These are phyloP conservation scores for Mimosa bimucronata DNA, from an alignment of 306 rosid species.

Conservation along the genomic window DNA sequence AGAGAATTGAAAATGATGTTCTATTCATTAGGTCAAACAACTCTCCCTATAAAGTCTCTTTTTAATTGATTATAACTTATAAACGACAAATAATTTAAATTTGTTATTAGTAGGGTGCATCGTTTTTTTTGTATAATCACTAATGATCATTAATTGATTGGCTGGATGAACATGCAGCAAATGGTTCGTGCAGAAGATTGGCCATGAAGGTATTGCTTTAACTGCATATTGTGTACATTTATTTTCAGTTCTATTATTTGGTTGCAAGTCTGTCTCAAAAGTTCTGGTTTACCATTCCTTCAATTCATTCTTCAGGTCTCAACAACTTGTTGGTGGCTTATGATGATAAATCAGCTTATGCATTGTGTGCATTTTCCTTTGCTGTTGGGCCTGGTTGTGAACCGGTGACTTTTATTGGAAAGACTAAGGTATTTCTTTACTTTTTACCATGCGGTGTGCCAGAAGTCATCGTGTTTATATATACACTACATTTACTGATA, in stretches of 20 bases:
- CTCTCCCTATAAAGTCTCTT: neutral
- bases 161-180: conserved; percentile 68
- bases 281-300: conserved; percentile 30
- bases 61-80: neutral
- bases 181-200: conserved; percentile 98
- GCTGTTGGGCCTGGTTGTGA: conserved; percentile 69
- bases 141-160: conserved; percentile 39
- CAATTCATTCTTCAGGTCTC: conserved; percentile 66
- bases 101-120: neutral
- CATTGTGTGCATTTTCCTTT: conserved; percentile 80
- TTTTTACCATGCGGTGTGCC: conserved; percentile 10
- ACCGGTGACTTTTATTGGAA: conserved; percentile 83
- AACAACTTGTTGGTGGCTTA: conserved; percentile 91
- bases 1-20: neutral
- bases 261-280: conserved; percentile 7
- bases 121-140: conserved; percentile 20
- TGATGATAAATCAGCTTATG: conserved; percentile 92
- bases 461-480: conserved; percentile 11
- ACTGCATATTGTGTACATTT: conserved; percentile 12
- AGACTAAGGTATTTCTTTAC: conserved; percentile 68
- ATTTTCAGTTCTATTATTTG: conserved; percentile 20
- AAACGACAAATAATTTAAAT: conserved; percentile 15
- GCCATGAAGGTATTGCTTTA: conserved; percentile 74
- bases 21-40: neutral
- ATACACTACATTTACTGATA: conserved; percentile 21